Evolutionary conservation across 768 basidiomycete genomes (phyloP).

Genomic region (Leccinellum luteum): DNA sequence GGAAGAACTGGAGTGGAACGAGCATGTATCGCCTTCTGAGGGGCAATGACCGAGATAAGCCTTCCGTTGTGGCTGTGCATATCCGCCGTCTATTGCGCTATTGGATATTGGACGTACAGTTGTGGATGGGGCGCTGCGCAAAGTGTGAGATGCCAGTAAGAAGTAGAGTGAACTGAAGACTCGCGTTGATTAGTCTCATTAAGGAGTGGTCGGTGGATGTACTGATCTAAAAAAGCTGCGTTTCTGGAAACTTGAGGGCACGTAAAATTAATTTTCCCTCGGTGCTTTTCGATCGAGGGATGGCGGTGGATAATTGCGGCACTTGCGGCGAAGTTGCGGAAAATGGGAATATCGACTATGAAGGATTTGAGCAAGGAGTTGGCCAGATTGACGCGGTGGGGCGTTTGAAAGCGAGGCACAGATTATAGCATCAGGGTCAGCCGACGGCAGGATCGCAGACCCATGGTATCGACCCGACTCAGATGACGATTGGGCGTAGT

Average conservation of each 20-base stretch:
- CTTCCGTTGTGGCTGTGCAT: conserved; percentile 13
- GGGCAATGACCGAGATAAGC: conserved; percentile 25
- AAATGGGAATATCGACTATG: conserved; percentile 5
- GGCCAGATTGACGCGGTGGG: background rate
- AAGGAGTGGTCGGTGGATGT: background rate
- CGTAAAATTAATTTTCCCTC: conserved; percentile 5
- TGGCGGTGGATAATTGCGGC: conserved; percentile 14
- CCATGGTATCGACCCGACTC: background rate
- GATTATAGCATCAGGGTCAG: conserved; percentile 7
- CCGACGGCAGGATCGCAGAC: background rate
- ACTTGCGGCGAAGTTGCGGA: conserved; percentile 15
- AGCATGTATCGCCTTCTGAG: background rate
- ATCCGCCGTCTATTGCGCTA: conserved; percentile 5
- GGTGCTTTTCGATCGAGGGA: conserved; percentile 15
- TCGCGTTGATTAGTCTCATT: conserved; percentile 2
- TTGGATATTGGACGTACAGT: conserved; percentile 9
- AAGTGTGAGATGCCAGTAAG: background rate
- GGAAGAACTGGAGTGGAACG: conserved; percentile 7
- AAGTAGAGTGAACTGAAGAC: background rate
- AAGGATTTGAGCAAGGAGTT: background rate
- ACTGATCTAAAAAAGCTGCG: background rate
- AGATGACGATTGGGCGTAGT: background rate
- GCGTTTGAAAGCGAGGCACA: conserved; percentile 4
- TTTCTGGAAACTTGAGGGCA: background rate
- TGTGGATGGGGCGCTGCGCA: conserved; percentile 9